Evolutionary conservation across 169 alveolate species (phyloP), one percentile per base, ranked within the genome.

Genomic region (Cryptosporidium canis): DNA sequence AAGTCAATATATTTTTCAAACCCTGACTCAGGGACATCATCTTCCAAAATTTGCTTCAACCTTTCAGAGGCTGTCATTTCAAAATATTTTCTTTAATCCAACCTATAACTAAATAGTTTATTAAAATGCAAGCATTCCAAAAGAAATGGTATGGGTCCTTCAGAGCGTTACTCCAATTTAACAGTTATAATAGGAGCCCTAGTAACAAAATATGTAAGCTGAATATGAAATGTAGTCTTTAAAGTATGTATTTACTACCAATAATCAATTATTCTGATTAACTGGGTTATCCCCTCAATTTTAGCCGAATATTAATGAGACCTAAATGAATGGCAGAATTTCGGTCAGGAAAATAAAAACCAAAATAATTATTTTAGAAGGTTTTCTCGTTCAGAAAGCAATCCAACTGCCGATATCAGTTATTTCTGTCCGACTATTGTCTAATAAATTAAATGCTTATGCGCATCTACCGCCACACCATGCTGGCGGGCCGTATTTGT

Each of bases 11-110:
- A 56, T 12, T 29, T 56, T 14, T 12, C 55, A 12, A 39, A 77
- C 48, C 37, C 92, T 21, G 24, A 2, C 48, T 77, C 91, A 27
- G 16, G 83, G 55, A 83, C 85, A 33, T 83, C 85, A 47, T 77
- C 90, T 35, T 91, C 94, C 47, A 91, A 72, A 55, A 91, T 91
- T 41, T 91, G 67, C 39, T 91, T 91, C 56, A 91, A 83, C 45
- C 91, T 55, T 14, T 83, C 90, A 66, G 72, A 77, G 31, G 72
- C 87, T 24, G 77, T 77, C 87, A 77, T 77, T 3, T 21, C 24
- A 12, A 18, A 37, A 18, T 12, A 66, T 43, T 41, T 2, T 41
- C n/a, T n/a, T 33, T 1, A 11, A 39, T 33, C 61, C 33, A 43
- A 41, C 33, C 33, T 70, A 11, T 11, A 70, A 70, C 43, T 48